Base-by-base conservation (phyloP, 208 protist genomes). In the Crithidia mellificae region DNA sequence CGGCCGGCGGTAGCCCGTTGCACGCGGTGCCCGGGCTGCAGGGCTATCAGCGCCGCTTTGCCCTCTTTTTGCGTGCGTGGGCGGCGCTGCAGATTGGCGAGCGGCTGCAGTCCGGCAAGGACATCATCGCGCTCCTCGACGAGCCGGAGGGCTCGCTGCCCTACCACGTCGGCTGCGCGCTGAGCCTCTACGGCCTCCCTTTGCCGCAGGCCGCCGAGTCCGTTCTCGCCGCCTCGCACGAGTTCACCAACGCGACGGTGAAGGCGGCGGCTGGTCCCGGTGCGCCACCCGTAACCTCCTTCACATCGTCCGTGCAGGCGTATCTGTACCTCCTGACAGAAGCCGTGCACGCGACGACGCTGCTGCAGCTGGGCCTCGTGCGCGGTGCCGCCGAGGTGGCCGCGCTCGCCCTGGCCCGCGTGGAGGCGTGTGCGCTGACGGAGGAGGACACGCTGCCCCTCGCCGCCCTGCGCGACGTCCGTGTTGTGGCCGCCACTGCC, bases 341-440 rank as follows among this genome's bases (percentile, higher is more conserved):
- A 46, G 90, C 89, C 30, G 56, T 91, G 14, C 89, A 94, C 68
- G 82, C 84, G 2, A 66, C 91, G 34, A 88, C 80, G 34, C 78
- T 94, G 53, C 57, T 90, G 47, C 89, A 91, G 52, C 63, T 92
- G 12, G 85, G 85, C 19, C 73, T 81, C n/a, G 64, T 92, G 55
- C 72, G 83, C 44, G n/a, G 63, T 30, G 80, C 77, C 12, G 27
- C 83, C 17, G 32, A 43, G 24, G 64, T 94, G 11, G 81, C 83
- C 19, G 63, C 61, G 52, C 27, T 22, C 15, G 75, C 74, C 12
- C 46, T 88, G 24, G 15, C 39, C 32, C 32, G 51, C 4, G 41
- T 68, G 0, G 59, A 73, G 8, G 20, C 22, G 24, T 38, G 76
- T n/a, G 69, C 62, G 34, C 32, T 88, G 19, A 74, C 53, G 6